phyloP scores from a whole-genome alignment of 495 filamentous ascomycete genomes.

The Penicillium macrosclerotiorum region DNA sequence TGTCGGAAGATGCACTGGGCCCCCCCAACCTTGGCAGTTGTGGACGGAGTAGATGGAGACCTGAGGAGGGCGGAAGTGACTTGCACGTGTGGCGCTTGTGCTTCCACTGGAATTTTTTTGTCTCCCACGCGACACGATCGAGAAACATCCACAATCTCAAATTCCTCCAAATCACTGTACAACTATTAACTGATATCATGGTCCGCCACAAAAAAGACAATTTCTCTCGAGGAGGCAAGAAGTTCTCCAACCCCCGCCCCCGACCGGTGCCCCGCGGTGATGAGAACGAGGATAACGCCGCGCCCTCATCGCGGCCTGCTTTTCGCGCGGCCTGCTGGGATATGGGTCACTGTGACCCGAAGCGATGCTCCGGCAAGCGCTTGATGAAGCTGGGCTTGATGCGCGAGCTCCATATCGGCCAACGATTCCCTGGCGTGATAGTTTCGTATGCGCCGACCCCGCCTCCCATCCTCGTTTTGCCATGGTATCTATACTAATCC shows the following conservation, averaged over 20 bases:
- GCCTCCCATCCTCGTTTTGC: neutral
- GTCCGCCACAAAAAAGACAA: slow-evolving; percentile 94
- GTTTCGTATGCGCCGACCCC: slow-evolving; percentile 59
- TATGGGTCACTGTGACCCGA: slow-evolving; percentile 94
- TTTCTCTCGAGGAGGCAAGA: slow-evolving; percentile 68
- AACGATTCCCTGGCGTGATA: slow-evolving; percentile 85
- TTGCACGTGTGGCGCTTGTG: slow-evolving; percentile 32
- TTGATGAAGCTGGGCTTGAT: slow-evolving; percentile 89
- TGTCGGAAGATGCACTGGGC: slow-evolving; percentile 14
- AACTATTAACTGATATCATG: slow-evolving; percentile 46
- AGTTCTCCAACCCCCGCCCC: slow-evolving; percentile 52
- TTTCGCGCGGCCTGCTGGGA: slow-evolving; percentile 98
- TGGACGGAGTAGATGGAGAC: slow-evolving; percentile 19
- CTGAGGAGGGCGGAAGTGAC: slow-evolving; percentile 20
- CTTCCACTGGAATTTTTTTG: slow-evolving; percentile 22
- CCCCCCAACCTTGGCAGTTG: slow-evolving; percentile 7
- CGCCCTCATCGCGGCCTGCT: slow-evolving; percentile 48
- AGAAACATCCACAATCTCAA: neutral
- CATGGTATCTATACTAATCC: slow-evolving; percentile 21
- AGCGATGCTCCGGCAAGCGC: slow-evolving; percentile 92
- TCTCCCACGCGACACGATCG: slow-evolving; percentile 1
- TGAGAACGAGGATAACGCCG: slow-evolving; percentile 33
- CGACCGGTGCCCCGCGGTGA: slow-evolving; percentile 45
- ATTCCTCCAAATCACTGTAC: neutral
- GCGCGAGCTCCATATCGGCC: slow-evolving; percentile 88